Conservation (phyloP, 2,329 filamentous ascomycete species). For the Paraconiothyrium brasiliense region DNA sequence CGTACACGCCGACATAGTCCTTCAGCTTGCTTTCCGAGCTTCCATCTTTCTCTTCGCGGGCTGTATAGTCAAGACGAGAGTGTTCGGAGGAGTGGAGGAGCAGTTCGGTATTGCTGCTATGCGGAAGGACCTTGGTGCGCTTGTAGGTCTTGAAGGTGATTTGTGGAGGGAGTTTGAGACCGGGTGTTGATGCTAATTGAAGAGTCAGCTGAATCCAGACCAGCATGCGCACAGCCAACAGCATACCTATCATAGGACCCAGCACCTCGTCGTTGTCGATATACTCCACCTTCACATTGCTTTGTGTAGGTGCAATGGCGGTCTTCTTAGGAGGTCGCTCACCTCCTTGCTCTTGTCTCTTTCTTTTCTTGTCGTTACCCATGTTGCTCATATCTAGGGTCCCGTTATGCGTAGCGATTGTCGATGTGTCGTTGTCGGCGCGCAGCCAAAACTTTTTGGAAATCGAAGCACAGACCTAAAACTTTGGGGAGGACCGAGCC, state of each 20-base stretch:
- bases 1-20: conserved; percentile 70
- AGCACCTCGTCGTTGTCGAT: conserved; percentile 58
- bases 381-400: conserved; percentile 19
- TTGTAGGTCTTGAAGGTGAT: conserved; percentile 62
- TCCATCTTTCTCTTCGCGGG: conserved; percentile 58
- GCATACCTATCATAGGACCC: conserved; percentile 61
- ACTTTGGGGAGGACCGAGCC: conserved; percentile 4
- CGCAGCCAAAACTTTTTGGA: conserved; percentile 35
- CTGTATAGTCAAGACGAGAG: conserved; percentile 67
- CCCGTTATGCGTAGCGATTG: conserved; percentile 10
- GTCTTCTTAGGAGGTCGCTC: conserved; percentile 56
- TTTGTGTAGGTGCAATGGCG: conserved; percentile 50
- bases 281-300: conserved; percentile 55
- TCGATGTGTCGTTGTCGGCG: conserved; percentile 15
- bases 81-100: conserved; percentile 70
- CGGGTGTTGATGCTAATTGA: conserved; percentile 52
- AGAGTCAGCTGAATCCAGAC: conserved; percentile 9
- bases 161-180: conserved; percentile 51
- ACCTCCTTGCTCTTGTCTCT: conserved; percentile 42
- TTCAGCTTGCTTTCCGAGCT: conserved; percentile 61
- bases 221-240: not conserved
- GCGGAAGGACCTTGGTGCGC: conserved; percentile 40
- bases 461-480: conserved; percentile 32
- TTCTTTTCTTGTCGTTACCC: conserved; percentile 52
- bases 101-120: conserved; percentile 53